Percentiles rank a stretch among this genome's conserved stretches.
These are phyloP conservation scores for Arthrobotrys megalospora DNA, from an alignment of 2,329 filamentous ascomycete species.

Conservation along the genomic window DNA sequence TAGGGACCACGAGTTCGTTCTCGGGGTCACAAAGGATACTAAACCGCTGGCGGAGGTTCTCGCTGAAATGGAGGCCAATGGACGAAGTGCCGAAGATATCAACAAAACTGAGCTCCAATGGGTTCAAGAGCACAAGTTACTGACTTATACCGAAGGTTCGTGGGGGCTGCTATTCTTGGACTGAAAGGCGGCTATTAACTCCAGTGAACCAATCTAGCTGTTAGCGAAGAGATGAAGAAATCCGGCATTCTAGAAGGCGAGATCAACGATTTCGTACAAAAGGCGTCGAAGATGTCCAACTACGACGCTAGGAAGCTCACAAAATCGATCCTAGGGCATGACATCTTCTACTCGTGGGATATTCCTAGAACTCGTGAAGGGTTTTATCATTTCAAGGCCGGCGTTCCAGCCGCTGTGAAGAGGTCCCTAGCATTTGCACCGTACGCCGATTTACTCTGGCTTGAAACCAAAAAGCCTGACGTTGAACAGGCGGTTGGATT, in stretches of 20 bases:
- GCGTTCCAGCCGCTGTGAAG: slow-evolving; percentile 89
- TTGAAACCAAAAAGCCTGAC: slow-evolving; percentile 92
- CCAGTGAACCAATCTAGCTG: slow-evolving; percentile 71
- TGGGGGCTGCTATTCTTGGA: not conserved
- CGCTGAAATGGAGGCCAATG: slow-evolving; percentile 87
- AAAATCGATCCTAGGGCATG: slow-evolving; percentile 63
- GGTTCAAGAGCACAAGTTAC: slow-evolving; percentile 86
- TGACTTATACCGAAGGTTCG: slow-evolving; percentile 87
- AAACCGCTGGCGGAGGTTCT: slow-evolving; percentile 89
- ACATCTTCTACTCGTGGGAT: slow-evolving; percentile 88
- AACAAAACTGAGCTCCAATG: slow-evolving; percentile 88
- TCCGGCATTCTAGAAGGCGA: slow-evolving; percentile 77
- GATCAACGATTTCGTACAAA: slow-evolving; percentile 76
- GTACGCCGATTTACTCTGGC: slow-evolving; percentile 95
- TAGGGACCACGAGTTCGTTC: slow-evolving; percentile 96
- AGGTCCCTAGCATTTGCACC: slow-evolving; percentile 91
- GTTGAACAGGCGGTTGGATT: slow-evolving; percentile 83
- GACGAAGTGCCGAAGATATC: slow-evolving; percentile 83
- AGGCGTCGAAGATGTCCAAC: slow-evolving; percentile 64
- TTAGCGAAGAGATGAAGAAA: slow-evolving; percentile 79
- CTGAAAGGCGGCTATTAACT: slow-evolving; percentile 10
- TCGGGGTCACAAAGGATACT: slow-evolving; percentile 81
- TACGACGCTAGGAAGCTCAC: slow-evolving; percentile 82
- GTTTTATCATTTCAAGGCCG: slow-evolving; percentile 89
- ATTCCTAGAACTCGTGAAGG: slow-evolving; percentile 93